A percentile compares a stretch with the other conserved stretches of the same genome.
Evolutionary conservation across 129 eudicot species (phyloP).

Genomic region (Apium graveolens): DNA sequence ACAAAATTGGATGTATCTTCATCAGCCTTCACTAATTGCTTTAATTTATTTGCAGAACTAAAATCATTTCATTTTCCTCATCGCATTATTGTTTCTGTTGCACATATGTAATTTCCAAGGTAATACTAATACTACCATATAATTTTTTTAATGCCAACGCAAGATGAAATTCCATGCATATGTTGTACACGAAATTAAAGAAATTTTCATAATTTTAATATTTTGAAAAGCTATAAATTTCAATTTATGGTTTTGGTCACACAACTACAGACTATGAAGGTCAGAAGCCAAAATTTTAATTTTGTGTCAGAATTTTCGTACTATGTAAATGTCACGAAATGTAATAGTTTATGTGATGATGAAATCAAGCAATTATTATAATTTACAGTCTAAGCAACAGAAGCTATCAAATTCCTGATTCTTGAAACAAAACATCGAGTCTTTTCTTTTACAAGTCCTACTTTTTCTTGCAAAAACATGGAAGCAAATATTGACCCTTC

Average conservation of each 20-base stretch:
- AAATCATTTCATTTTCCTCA: no score
- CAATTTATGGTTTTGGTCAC: no score
- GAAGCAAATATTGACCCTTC: slow-evolving; percentile 4
- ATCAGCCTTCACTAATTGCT: background rate
- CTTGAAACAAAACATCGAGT: background rate
- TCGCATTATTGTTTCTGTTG: no score
- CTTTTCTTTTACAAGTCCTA: background rate
- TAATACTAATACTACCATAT: no score
- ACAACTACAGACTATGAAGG: background rate
- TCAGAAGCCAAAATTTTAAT: no score
- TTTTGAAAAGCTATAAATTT: background rate
- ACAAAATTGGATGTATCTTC: background rate
- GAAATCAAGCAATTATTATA: background rate
- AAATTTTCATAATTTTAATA: no score
- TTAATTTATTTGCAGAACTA: no score
- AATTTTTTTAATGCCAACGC: no score
- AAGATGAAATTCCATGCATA: background rate
- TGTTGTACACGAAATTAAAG: background rate
- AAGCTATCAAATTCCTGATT: background rate
- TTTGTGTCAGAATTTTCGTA: background rate
- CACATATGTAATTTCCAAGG: no score
- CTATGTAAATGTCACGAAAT: no score
- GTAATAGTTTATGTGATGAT: background rate
- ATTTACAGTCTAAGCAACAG: background rate
- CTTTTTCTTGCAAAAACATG: background rate